Base-by-base conservation (phyloP, 305 asterid species). In the Euphrasia arctica region DNA sequence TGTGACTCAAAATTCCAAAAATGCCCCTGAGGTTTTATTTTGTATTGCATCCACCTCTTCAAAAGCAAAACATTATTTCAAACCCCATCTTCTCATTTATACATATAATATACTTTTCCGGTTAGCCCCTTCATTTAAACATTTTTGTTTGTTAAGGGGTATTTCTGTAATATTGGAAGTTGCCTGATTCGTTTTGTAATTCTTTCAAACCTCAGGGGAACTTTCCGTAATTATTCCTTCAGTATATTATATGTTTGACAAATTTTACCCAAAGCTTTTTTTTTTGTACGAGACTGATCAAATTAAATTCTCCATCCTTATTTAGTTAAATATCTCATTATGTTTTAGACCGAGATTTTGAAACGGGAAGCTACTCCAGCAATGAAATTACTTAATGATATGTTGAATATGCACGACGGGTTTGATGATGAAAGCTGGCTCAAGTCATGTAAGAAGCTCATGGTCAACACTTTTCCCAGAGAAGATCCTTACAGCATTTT, bases 401-500 rank as follows among this genome's bases (percentile, higher is more conserved):
- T 92, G 68, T 62, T 92, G 78, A 89, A 82, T 76, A 60, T 92
- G 86, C 91, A 89, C 60, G 95, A 89, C 15, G 97, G 98, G 47
- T 86, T 83, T 59, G 89, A 89, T 25, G 87, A 87, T 68, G 91
- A 79, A 55, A 83, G 82, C 54, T 92, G 98, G 98, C 88, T 87
- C 68, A 92, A 89, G 76, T 79, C 75, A 7, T 87, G 98, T 71
- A 89, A 80, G 79, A 92, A 87, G 79, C 75, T 58, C 54, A 85
- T 92, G 98, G 64, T 82, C 47, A 86, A 85, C 61, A 87, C 95
- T 29, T 89, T 92, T 74, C 98, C 97, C 36, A 76, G 91, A 58
- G 98, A 92, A 73, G 98, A 92, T 73, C 98, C 98, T 49, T 92
- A 85, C 74, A 92, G 91, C 75, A 87, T 92, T 72, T 91, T 92